Base-by-base conservation (phyloP, 1,139 yeast genomes). In the Pichia sp. region DNA sequence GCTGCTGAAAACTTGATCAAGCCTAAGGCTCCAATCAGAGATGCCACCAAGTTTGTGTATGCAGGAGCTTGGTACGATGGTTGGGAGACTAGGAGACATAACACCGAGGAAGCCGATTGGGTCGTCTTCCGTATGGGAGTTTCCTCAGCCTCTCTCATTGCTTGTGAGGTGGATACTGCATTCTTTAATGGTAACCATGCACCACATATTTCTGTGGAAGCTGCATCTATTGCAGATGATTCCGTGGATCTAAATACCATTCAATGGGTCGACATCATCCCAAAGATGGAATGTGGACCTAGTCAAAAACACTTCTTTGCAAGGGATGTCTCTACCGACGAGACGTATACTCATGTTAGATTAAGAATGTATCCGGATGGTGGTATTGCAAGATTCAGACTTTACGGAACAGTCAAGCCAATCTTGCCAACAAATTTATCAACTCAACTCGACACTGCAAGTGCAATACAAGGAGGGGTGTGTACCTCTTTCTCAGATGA, bases 41-140 rank as follows among this genome's bases (percentile, higher is more conserved):
- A 85, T 52, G 81, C 84, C 17, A 79, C 87, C 15, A 67, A 72
- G 51, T 88, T 85, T 60, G 75, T 82, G 5, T 81, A 74, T 46
- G 74, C 88, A 5, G 97, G 97, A 37, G 95, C 95, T 6, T 87
- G 96, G 96, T 88, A 84, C 56, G 97, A 88, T 51, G 97, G 97
- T 13, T 88, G 97, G 97, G 97, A 88, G 60, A 87, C 97, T 17
- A 72, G 96, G 58, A 73, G 97, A 61, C 97, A 88, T 66, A 88
- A 88, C 59, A 62, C 74, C 2, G 81, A 68, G 42, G 86, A 77
- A 39, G 83, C 85, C 29, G 97, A 88, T 54, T 87, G 88, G 83
- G 96, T 83, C 21, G 66, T 84, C 27, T 64, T 88, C 59, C 71
- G 75, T 56, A 67, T 85, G 54, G 97, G 97, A 11, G 96, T 88